Percentiles rank a stretch among this genome's conserved stretches.
phyloP scores from a whole-genome alignment of 495 filamentous ascomycete species.

The Penicillium dipodomyicola region DNA sequence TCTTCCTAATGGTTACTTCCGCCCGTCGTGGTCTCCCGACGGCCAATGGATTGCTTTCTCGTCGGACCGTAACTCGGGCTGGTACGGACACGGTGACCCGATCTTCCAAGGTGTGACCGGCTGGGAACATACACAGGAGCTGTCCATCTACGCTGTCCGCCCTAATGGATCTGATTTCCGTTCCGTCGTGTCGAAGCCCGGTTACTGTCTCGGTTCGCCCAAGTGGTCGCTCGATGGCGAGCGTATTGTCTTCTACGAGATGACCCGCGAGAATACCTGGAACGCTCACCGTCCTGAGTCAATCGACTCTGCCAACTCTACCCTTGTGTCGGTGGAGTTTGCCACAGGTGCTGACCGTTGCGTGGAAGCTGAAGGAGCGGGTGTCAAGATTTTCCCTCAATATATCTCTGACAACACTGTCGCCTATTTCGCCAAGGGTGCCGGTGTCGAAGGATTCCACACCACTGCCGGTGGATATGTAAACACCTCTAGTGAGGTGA shows the following conservation, averaged over 20 bases:
- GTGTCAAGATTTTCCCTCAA: slow-evolving; percentile 29
- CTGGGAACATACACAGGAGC: slow-evolving; percentile 36
- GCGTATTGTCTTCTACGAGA: slow-evolving; percentile 32
- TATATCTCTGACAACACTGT: slow-evolving; percentile 22
- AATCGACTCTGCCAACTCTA: slow-evolving; percentile 20
- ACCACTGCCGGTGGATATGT: not conserved
- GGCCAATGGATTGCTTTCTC: slow-evolving; percentile 27
- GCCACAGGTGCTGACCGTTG: slow-evolving; percentile 16
- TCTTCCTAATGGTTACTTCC: slow-evolving; percentile 27
- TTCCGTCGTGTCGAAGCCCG: slow-evolving; percentile 6
- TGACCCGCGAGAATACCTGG: slow-evolving; percentile 29
- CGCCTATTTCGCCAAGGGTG: slow-evolving; percentile 28
- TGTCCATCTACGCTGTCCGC: slow-evolving; percentile 31
- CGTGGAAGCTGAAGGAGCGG: slow-evolving; percentile 17
- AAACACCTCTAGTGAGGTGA: not conserved
- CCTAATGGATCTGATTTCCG: slow-evolving; percentile 31
- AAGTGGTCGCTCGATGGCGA: slow-evolving; percentile 31
- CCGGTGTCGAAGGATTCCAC: slow-evolving; percentile 10
- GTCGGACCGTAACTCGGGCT: slow-evolving; percentile 26
- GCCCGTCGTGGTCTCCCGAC: slow-evolving; percentile 31
- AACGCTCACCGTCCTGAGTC: slow-evolving; percentile 29
- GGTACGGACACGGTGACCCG: slow-evolving; percentile 27
- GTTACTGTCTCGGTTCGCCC: slow-evolving; percentile 27
- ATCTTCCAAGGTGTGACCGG: slow-evolving; percentile 20
- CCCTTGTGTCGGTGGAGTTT: slow-evolving; percentile 27